These are phyloP conservation scores for Fusarium piperis DNA, from an alignment of 2,329 filamentous ascomycete species.

Conservation along the genomic window DNA sequence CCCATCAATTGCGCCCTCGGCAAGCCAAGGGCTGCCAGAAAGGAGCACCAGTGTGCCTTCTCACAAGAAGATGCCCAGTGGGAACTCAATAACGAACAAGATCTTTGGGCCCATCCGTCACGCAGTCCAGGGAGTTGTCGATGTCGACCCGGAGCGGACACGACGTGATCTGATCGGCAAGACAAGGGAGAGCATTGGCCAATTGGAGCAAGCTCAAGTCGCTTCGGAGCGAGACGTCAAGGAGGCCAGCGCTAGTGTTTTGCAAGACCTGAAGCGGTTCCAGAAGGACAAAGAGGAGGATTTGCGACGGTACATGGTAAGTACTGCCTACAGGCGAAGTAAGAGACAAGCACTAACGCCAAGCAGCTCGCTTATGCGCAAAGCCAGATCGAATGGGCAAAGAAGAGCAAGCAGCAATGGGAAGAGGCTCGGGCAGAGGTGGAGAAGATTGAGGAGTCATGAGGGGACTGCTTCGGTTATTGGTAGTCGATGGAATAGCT, in stretches of 20 bases:
- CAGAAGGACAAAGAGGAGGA: conserved; percentile 97
- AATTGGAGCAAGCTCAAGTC: conserved; percentile 90
- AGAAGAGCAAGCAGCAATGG: conserved; percentile 90
- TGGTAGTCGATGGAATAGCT: conserved; percentile 2
- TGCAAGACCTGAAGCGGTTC: conserved; percentile 91
- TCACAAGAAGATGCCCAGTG: conserved; percentile 84
- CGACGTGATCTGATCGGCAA: conserved; percentile 94
- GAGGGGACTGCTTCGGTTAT: conserved; percentile 18
- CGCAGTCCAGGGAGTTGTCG: conserved; percentile 94
- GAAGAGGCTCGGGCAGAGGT: conserved; percentile 89
- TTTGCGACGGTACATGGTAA: conserved; percentile 92
- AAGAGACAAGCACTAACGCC: conserved; percentile 28
- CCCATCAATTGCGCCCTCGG: conserved; percentile 70
- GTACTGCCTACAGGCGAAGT: conserved; percentile 46
- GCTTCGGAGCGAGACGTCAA: conserved; percentile 92
- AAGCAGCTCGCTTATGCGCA: conserved; percentile 86
- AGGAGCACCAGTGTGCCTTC: conserved; percentile 52
- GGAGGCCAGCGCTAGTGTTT: conserved; percentile 87
- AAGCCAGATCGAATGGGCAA: conserved; percentile 94
- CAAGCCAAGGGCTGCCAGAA: conserved; percentile 76
- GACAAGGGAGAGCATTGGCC: conserved; percentile 84
- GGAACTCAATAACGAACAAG: conserved; percentile 91
- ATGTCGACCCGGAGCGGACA: conserved; percentile 94
- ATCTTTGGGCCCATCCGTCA: conserved; percentile 96
- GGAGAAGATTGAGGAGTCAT: conserved; percentile 80